A percentile compares a stretch with the other conserved stretches of the same genome.
These are phyloP conservation scores for Tylopilus orsonianus DNA, from an alignment of 1,284 basidiomycete genomes.

Conservation along the genomic window DNA sequence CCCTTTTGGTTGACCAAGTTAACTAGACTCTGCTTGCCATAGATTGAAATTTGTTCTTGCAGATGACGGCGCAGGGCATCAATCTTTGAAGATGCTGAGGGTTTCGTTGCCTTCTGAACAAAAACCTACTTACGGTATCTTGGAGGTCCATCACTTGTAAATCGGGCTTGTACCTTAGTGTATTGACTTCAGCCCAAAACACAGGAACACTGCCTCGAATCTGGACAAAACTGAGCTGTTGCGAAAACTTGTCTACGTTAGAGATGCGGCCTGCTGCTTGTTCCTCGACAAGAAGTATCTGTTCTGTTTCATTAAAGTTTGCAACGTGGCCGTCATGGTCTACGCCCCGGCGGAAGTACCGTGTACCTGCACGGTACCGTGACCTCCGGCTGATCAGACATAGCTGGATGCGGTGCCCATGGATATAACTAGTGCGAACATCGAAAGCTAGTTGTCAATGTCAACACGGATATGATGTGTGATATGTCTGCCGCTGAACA, in stretches of 20 bases:
- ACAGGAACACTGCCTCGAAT: slow-evolving; percentile 92
- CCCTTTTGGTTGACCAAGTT: slow-evolving; percentile 97
- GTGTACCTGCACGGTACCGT: slow-evolving; percentile 91
- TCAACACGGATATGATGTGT: slow-evolving; percentile 12
- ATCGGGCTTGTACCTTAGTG: slow-evolving; percentile 95
- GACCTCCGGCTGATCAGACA: slow-evolving; percentile 92
- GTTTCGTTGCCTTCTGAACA: slow-evolving; percentile 7
- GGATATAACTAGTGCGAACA: slow-evolving; percentile 75
- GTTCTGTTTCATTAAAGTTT: slow-evolving; percentile 95
- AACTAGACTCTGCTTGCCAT: slow-evolving; percentile 83
- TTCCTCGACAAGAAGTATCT: slow-evolving; percentile 79
- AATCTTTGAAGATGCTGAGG: slow-evolving; percentile 45
- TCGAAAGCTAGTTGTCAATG: slow-evolving; percentile 70
- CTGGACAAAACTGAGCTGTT: slow-evolving; percentile 86
- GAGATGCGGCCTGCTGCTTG: slow-evolving; percentile 43
- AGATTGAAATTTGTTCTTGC: slow-evolving; percentile 69
- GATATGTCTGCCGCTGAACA: slow-evolving; percentile 17
- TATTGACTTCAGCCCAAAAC: slow-evolving; percentile 98
- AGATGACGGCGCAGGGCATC: slow-evolving; percentile 78
- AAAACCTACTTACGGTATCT: slow-evolving; percentile 64
- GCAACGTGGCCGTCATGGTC: slow-evolving; percentile 83
- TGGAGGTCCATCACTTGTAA: slow-evolving; percentile 93
- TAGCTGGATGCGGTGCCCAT: slow-evolving; percentile 80
- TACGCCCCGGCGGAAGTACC: slow-evolving; percentile 95
- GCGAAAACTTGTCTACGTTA: slow-evolving; percentile 52